Evolutionary conservation across 352 stramenopile genomes (phyloP).

Genomic region (Phytophthora foliorum): DNA sequence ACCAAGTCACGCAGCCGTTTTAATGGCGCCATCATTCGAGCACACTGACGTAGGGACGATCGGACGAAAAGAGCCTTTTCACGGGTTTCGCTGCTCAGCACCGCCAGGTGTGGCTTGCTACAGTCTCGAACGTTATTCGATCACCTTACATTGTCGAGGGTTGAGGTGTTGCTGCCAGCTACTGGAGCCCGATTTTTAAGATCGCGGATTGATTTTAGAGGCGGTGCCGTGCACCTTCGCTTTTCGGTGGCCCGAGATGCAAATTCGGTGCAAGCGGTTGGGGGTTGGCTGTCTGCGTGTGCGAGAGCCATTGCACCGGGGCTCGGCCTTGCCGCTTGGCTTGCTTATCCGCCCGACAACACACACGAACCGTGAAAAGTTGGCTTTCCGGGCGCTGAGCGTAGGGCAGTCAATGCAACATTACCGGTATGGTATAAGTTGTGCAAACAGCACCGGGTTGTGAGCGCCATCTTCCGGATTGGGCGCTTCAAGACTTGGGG

Average conservation of each 20-base stretch:
- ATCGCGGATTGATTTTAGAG: constrained; percentile 9
- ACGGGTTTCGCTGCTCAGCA: background rate
- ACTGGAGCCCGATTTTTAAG: background rate
- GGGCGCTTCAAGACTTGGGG: constrained; percentile 1
- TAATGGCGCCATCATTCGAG: constrained; percentile 11
- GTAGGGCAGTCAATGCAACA: background rate
- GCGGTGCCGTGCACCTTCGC: constrained; percentile 24
- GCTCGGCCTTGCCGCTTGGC: constrained; percentile 1
- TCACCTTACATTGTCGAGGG: background rate
- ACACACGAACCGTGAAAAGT: background rate
- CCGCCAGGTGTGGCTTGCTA: too few species aligned
- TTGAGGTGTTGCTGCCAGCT: background rate
- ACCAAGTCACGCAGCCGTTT: constrained; percentile 20
- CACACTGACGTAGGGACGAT: constrained; percentile 4
- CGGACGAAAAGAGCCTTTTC: constrained; percentile 1
- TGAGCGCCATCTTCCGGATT: background rate
- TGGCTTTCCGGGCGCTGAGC: background rate
- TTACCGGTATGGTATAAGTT: too few species aligned
- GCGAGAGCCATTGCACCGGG: constrained; percentile 21
- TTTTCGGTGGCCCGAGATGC: constrained; percentile 29
- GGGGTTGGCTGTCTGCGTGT: constrained; percentile 10
- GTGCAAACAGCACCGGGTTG: background rate
- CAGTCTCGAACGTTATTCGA: background rate
- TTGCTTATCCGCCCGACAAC: constrained; percentile 17
- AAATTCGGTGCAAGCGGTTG: constrained; percentile 19